Evolutionary conservation across 805 yeast species (phyloP), one percentile per base, ranked within the genome.

Genomic region (Candida namnaoensis): DNA sequence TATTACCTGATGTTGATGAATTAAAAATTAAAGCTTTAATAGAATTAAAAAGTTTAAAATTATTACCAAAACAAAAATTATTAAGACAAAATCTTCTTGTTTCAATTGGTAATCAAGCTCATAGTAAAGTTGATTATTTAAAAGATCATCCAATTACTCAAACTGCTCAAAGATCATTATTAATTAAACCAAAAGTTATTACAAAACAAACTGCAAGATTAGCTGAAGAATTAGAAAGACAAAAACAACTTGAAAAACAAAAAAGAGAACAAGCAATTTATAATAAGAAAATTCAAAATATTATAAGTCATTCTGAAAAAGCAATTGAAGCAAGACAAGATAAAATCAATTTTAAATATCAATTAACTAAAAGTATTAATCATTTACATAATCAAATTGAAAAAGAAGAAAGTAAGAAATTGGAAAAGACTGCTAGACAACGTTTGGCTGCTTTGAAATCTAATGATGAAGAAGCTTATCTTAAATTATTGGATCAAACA

Each of bases 401-500:
- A 57, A 80, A 76, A 57, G 95, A 85, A 43, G 93, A 84, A 60
- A 76, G 78, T 46, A 82, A 75, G 64, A 74, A 81, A 60, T 62
- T 82, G 46, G 93, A 85, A 60, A 78, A 76, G 57, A 84, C 80
- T 27, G 95, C 95, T n/a, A 84, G 81, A 56, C 90, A 83, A 58
- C 82, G 95, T 76, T 74, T 85, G 62, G 88, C 82, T 54, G 93
- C 93, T 27, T 75, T 85, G 69, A 83, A 82, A 60, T 85, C 90
- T 14, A 84, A 85, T 58, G 95, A 85, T 66, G 95, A 85, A 61
- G 95, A 85, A 57, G 93, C 93, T 2, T 85, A 85, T 65, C 74
- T 85, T 58, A 84, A 84, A 56, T 73, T 85, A 54, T 71, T 85
- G 59, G 93, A 85, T 58, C 88, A 84, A 62, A 85, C 95, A 4